Base-by-base conservation (phyloP, 371 early-diverging fungal species). In the Apophysomyces trapeziformis region DNA sequence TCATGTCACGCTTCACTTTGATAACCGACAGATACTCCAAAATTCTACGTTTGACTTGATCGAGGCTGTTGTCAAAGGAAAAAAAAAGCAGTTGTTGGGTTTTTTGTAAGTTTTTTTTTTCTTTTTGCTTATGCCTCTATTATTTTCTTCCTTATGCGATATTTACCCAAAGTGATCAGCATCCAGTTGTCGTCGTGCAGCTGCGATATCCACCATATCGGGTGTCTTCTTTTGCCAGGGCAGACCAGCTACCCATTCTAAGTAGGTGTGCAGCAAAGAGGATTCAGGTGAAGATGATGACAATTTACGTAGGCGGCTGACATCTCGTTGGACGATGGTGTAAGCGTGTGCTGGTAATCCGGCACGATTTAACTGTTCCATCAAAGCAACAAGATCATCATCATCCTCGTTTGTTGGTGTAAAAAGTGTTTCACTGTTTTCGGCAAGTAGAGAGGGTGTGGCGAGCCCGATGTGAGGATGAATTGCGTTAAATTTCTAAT, bases 11-110 rank as follows among this genome's bases (percentile, higher is more conserved):
- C 61, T 90, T 92, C 38, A 85, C 69, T 72, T 94, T 93, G 32
- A 91, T 77, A 1, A 94, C 92, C 4, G 96, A 91, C 35, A 94
- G 74, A 71, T 90, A 94, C 71, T 94, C 93, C 57, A 96, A 64
- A 26, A 96, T 90, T 46, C 95, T 84, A 38, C 81, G 86, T 72
- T 96, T 94, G 39, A 94, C 92, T n/a, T 87, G 87, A 38, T 89
- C 90, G 38, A 96, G 80, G 5, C 78, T 78, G 66, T 38, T 50
- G 32, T 18, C 39, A 38, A 32, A 39, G 56, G 12, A 16, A 56
- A 61, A 32, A 32, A 47, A 26, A 47, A 54, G n/a, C 13, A 39
- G 32, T 26, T 26, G 32, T 26, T 26, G 32, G 32, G 3, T 26
- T 26, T 26, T 26, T 26, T 26, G 32, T 26, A 26, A 26, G 32